These are phyloP conservation scores for Thalassiosira hispida DNA, from an alignment of 352 stramenopile genomes.

Conservation along the genomic window DNA sequence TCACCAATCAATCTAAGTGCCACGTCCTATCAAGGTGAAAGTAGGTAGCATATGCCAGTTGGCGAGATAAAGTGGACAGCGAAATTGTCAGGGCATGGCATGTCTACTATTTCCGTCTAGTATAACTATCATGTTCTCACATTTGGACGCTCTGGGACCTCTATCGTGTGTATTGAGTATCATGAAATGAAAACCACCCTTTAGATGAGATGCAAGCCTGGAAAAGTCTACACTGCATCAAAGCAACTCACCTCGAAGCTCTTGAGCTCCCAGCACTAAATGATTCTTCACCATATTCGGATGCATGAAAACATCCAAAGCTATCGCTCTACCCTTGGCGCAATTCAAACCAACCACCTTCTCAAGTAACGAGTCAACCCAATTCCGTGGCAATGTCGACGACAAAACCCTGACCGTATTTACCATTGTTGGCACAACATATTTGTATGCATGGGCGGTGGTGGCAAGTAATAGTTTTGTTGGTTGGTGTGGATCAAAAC, in stretches of 20 bases:
- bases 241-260: constrained; percentile 60
- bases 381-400: constrained; percentile 22
- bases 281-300: constrained; percentile 69
- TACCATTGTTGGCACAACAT: constrained; percentile 32
- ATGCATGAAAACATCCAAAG: constrained; percentile 53
- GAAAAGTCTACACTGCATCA: background rate
- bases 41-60: too few relatives aligned
- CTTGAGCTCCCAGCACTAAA: constrained; percentile 73
- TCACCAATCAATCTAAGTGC: constrained; percentile 44
- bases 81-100: too few relatives aligned
- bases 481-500: constrained; percentile 52
- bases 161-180: background rate
- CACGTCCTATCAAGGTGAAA: constrained; percentile 45
- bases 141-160: constrained; percentile 67
- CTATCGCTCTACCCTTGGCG: constrained; percentile 54
- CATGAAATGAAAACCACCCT: background rate
- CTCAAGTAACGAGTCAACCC: constrained; percentile 46
- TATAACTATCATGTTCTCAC: constrained; percentile 36
- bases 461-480: constrained; percentile 56
- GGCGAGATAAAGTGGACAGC: too few relatives aligned
- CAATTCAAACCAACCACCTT: constrained; percentile 42
- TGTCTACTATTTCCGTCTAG: too few relatives aligned
- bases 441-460: constrained; percentile 30
- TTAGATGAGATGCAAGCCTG: background rate
- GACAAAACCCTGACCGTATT: constrained; percentile 8